These are phyloP conservation scores for Pyrrhoderma noxium DNA, from an alignment of 1,284 basidiomycete genomes.

Conservation along the genomic window DNA sequence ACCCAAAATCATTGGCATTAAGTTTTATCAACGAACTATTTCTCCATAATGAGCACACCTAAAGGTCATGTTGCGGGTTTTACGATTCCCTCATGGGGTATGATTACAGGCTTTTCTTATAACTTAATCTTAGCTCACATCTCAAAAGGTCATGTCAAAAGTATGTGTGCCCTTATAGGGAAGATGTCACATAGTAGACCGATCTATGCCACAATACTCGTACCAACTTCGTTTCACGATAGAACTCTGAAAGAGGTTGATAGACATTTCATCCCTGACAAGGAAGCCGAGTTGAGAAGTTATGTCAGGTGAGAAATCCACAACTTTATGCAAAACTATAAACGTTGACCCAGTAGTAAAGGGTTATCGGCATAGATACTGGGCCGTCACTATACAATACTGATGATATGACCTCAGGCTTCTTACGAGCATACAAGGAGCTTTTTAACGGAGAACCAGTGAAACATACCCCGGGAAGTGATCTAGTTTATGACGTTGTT, in stretches of 20 bases:
- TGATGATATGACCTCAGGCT: neutral
- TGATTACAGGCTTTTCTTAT: neutral
- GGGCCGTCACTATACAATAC: neutral
- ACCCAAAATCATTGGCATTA: no score
- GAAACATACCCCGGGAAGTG: no score
- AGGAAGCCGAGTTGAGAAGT: neutral
- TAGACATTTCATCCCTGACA: neutral
- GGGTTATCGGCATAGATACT: slow-evolving; percentile 2
- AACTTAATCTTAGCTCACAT: neutral
- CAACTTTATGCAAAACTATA: neutral
- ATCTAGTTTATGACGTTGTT: no score
- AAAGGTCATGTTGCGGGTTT: no score
- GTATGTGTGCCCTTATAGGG: slow-evolving; percentile 1
- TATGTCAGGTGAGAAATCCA: neutral
- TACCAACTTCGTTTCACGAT: neutral
- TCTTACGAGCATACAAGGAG: neutral
- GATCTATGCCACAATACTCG: slow-evolving; percentile 1
- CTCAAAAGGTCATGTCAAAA: slow-evolving; percentile 4
- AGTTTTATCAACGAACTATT: no score
- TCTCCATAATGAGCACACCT: neutral
- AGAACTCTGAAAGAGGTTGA: slow-evolving; percentile 1
- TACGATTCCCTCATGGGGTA: neutral
- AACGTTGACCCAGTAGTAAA: no score
- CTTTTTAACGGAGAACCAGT: neutral
- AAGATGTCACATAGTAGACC: neutral